Conservation (phyloP, 1,284 basidiomycete species). For the Fomitopsis schrenkii region DNA sequence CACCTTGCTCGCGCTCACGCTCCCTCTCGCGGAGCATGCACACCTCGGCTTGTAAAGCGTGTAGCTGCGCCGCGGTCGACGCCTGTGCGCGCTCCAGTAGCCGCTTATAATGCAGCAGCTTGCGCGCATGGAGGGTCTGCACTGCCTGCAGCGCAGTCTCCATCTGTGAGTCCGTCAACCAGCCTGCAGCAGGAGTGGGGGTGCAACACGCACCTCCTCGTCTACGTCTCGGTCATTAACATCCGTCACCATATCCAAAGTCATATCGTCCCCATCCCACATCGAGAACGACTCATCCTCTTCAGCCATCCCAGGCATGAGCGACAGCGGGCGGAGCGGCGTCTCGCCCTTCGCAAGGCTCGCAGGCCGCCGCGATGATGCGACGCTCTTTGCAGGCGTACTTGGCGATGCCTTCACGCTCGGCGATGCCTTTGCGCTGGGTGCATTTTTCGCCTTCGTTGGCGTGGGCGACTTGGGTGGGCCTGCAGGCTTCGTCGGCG, state of each 20-base stretch:
- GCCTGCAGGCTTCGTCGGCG: constrained; percentile 14
- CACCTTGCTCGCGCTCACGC: constrained; percentile 24
- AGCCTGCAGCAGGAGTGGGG: background rate
- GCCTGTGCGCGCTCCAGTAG: constrained; percentile 74
- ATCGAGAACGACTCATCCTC: constrained; percentile 25
- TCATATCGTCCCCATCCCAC: constrained; percentile 40
- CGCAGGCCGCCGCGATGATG: background rate
- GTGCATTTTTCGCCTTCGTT: constrained; percentile 6
- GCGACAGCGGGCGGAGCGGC: constrained; percentile 13
- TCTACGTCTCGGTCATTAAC: constrained; percentile 61
- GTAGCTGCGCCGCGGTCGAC: constrained; percentile 70
- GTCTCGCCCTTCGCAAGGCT: constrained; percentile 10
- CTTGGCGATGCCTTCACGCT: constrained; percentile 13
- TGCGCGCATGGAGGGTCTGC: constrained; percentile 55
- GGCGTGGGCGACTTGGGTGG: constrained; percentile 10
- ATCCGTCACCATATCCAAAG: constrained; percentile 68
- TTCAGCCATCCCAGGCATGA: constrained; percentile 10
- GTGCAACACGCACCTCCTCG: constrained; percentile 48
- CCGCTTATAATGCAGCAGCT: constrained; percentile 69
- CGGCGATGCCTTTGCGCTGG: constrained; percentile 13
- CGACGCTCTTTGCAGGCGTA: constrained; percentile 11
- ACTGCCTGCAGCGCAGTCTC: constrained; percentile 50
- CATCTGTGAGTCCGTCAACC: constrained; percentile 38
- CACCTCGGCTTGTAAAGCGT: constrained; percentile 75
- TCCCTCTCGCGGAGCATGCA: constrained; percentile 45